Evolutionary conservation across 352 stramenopile species (phyloP), one percentile per base, ranked within the genome.

Genomic region (Pythium coloratum): DNA sequence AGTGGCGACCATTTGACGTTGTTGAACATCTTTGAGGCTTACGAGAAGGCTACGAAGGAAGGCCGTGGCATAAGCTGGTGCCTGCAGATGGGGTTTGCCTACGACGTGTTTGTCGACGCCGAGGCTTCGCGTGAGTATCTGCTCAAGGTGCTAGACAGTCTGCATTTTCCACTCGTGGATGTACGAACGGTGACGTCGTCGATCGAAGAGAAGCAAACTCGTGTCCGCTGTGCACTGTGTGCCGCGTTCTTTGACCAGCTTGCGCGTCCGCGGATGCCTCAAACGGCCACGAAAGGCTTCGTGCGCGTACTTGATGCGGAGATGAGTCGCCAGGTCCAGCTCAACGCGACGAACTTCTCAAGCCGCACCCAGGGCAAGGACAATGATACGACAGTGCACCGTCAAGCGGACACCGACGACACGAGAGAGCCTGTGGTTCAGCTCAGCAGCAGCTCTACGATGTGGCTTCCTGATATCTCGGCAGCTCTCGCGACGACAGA

Each of bases 1-100:
- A 59, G 30, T 10, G 69, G 69, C 1, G 69, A 76, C 38, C 69
- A 76, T 20, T 38, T 76, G 8, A 76, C 69, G 16, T 40, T 76
- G 2, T 42, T 76, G 20, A 76, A 76, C 38, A 64, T 76, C 18
- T 4, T 70, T 9, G 53, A 72, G 16, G 64, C 64, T n/a, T 76
- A 61, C 47, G 69, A 76, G 10, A 12, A 28, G 18, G 64, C 59
- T 2, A 18, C 63, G 13, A 16, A 42, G 2, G 26, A 55, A 10
- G 28, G 56, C 4, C n/a, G 38, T 14, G 69, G 54, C 0, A 59
- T 76, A 4, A 32, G 28, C 7, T 76, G 69, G 69, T 76, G 69
- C 49, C 59, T 46, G 18, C 24, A 59, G 3, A 44, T 55, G 9
- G 42, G 60, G 3, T 67, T 72, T n/a, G 69, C 72, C 3, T 24